Evolutionary conservation across 371 early-diverging fungal genomes (phyloP).

Genomic region (Haplosporangium sp.): DNA sequence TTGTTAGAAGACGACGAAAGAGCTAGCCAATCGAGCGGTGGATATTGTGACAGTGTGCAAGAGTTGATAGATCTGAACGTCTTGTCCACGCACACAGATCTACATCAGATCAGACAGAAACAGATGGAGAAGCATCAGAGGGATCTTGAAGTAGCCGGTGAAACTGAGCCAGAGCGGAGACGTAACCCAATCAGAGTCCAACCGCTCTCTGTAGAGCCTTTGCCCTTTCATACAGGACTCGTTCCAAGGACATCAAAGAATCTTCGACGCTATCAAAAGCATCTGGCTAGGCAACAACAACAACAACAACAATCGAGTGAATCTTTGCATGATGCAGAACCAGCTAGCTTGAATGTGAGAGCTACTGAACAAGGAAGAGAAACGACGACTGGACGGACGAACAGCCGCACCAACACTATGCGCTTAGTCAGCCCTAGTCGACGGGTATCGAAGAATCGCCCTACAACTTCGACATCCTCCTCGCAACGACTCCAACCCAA

Average conservation of each 20-base stretch:
- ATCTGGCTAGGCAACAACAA: conserved; percentile 22
- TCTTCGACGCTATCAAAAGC: conserved; percentile 32
- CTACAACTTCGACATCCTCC: conserved; percentile 9
- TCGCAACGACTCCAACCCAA: conserved; percentile 23
- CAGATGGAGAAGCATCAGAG: conserved; percentile 23
- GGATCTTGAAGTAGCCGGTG: conserved; percentile 1
- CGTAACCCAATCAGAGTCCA: conserved; percentile 47
- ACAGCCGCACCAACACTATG: not conserved
- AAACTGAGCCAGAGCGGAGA: not conserved
- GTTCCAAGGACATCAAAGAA: conserved; percentile 35
- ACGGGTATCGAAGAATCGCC: conserved; percentile 6
- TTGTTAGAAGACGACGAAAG: conserved; percentile 18
- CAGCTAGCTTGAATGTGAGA: not conserved
- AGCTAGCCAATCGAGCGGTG: conserved; percentile 5
- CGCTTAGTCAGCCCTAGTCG: conserved; percentile 3
- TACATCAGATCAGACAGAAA: conserved; percentile 22
- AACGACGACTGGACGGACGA: not conserved
- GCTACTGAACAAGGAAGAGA: not conserved
- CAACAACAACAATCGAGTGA: conserved; percentile 1
- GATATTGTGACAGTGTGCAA: conserved; percentile 32
- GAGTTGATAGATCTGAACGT: conserved; percentile 33
- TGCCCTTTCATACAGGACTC: conserved; percentile 44
- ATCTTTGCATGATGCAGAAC: not conserved
- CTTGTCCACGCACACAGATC: conserved; percentile 23
- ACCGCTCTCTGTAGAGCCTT: conserved; percentile 43